These are phyloP conservation scores for Artemisia annua DNA, from an alignment of 129 eudicot species.

Conservation along the genomic window DNA sequence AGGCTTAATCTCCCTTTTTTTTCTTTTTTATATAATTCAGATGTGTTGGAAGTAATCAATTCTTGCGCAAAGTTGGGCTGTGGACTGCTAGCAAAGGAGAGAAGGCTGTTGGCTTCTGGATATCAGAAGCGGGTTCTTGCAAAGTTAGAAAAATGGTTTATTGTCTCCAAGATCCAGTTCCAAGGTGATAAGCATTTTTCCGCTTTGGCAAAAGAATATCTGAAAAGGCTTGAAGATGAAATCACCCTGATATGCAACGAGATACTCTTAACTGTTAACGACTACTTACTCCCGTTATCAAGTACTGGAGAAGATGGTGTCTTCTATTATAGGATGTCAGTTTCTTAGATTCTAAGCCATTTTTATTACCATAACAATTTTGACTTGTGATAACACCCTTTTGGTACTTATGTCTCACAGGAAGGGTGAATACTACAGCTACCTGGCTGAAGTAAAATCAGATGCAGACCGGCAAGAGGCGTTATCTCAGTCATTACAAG, in stretches of 20 bases:
- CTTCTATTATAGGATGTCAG: constrained; percentile 52
- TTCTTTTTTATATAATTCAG: too few species aligned
- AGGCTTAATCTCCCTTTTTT: neutral
- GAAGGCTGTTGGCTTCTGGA: constrained; percentile 49
- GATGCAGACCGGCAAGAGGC: constrained; percentile 46
- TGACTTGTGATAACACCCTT: too few species aligned
- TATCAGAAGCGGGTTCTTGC: constrained; percentile 55
- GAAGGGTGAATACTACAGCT: constrained; percentile 63
- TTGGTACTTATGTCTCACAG: constrained; percentile 3
- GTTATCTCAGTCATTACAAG: constrained; percentile 47
- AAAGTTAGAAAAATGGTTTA: constrained; percentile 51
- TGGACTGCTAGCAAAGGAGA: constrained; percentile 51
- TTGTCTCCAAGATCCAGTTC: constrained; percentile 45
- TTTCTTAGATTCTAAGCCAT: neutral
- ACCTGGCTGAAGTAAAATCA: constrained; percentile 58
- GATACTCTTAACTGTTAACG: constrained; percentile 36
- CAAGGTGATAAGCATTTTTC: constrained; percentile 44
- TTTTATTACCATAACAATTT: too few species aligned
- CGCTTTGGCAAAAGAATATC: constrained; percentile 43
- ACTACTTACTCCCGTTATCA: constrained; percentile 48
- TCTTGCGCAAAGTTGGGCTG: constrained; percentile 44
- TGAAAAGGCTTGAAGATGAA: constrained; percentile 48
- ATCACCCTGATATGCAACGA: constrained; percentile 19
- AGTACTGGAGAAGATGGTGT: constrained; percentile 44
- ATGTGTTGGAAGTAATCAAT: constrained; percentile 60